Evolutionary conservation across 352 stramenopile species (phyloP).

Genomic region (Bremia lactucae): DNA sequence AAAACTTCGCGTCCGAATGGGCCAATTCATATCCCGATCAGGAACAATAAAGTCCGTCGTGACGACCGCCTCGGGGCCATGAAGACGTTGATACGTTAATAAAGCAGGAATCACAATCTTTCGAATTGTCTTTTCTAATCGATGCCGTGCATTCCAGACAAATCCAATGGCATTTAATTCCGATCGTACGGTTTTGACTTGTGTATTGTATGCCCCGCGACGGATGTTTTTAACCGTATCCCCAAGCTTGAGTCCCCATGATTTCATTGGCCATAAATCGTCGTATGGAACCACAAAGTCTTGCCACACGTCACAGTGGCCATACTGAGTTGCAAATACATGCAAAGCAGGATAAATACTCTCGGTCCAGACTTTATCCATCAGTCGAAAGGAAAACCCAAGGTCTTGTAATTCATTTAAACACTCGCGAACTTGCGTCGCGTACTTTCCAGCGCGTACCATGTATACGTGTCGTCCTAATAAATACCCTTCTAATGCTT

Average conservation of each 20-base stretch:
- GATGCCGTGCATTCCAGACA: slow-evolving; percentile 80
- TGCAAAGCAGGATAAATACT: slow-evolving; percentile 74
- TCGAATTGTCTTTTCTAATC: slow-evolving; percentile 41
- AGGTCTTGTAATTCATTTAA: slow-evolving; percentile 33
- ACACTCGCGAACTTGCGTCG: slow-evolving; percentile 27
- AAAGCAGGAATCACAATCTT: slow-evolving; percentile 50
- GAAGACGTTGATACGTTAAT: slow-evolving; percentile 30
- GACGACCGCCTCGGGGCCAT: slow-evolving; percentile 38
- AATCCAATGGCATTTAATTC: slow-evolving; percentile 87
- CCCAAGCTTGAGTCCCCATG: slow-evolving; percentile 81
- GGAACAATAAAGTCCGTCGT: slow-evolving; percentile 66
- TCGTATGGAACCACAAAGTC: slow-evolving; percentile 83
- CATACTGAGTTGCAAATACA: slow-evolving; percentile 73
- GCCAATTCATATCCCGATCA: slow-evolving; percentile 40
- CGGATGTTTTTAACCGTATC: slow-evolving; percentile 89
- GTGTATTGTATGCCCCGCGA: slow-evolving; percentile 58
- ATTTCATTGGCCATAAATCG: slow-evolving; percentile 68
- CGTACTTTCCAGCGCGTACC: slow-evolving; percentile 51
- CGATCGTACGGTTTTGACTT: slow-evolving; percentile 59
- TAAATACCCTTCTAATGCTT: slow-evolving; percentile 35
- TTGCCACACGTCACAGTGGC: slow-evolving; percentile 86
- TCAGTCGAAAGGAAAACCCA: slow-evolving; percentile 54
- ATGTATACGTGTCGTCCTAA: slow-evolving; percentile 61
- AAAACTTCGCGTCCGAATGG: slow-evolving; percentile 41
- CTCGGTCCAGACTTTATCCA: slow-evolving; percentile 44